Evolutionary conservation across 2,329 filamentous ascomycete species (phyloP).

Genomic region (Neonectria coccinea): DNA sequence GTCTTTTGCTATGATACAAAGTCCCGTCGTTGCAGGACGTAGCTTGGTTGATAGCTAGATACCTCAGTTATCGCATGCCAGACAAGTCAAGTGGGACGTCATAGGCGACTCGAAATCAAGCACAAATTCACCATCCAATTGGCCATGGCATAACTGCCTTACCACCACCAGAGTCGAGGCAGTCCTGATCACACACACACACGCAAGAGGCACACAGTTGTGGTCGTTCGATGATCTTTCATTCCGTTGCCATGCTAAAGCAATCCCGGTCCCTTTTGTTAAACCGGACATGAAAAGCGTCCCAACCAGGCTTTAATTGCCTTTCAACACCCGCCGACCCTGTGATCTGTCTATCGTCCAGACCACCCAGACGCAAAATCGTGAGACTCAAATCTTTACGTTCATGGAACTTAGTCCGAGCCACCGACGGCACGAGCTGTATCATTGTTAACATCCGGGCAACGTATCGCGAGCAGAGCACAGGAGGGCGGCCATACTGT

Average conservation of each 20-base stretch:
- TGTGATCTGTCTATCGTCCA: slow-evolving; percentile 52
- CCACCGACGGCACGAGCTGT: slow-evolving; percentile 71
- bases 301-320: slow-evolving; percentile 52
- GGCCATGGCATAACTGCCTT: not conserved
- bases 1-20: not conserved
- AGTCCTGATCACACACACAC: slow-evolving; percentile 13
- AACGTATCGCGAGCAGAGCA: slow-evolving; percentile 11
- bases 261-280: slow-evolving; percentile 55
- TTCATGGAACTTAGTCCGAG: slow-evolving; percentile 55
- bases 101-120: not conserved
- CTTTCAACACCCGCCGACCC: slow-evolving; percentile 51
- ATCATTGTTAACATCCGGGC: slow-evolving; percentile 46
- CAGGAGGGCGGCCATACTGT: slow-evolving; percentile 71
- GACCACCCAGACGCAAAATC: slow-evolving; percentile 55
- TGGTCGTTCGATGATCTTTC: slow-evolving; percentile 51
- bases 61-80: not conserved
- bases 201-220: slow-evolving; percentile 18
- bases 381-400: slow-evolving; percentile 51
- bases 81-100: not conserved
- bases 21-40: not conserved
- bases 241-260: slow-evolving; percentile 56
- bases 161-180: not conserved
- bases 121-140: not conserved
- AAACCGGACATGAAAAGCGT: slow-evolving; percentile 56
- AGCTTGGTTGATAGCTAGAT: not conserved